Base-by-base conservation (phyloP, 1,284 basidiomycete genomes). In the Ceratobasidium sp. region DNA sequence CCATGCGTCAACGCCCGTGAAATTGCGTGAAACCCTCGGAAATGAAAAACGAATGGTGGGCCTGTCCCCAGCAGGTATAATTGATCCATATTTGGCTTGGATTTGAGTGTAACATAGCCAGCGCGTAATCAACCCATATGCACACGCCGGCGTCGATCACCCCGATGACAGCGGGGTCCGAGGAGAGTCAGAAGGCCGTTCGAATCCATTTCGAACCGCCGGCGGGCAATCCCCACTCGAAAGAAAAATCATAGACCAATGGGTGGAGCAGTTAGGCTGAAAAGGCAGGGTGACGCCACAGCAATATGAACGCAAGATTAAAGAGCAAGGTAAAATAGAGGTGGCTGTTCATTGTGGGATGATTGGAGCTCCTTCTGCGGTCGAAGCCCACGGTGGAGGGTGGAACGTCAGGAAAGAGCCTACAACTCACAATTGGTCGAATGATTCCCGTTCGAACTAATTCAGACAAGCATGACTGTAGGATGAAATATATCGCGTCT, bases 401-500 rank as follows among this genome's bases (percentile, higher is more conserved):
- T 28, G n/a, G 23, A 31, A 39, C 37, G 6, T 26, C 13, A 64
- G 5, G 15, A 28, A 42, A 64, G 28, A 26, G 26, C 15, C 39
- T 17, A 47, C 10, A 49, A 85, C 88, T 79, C 81, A 92, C 92
- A 20, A 88, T 81, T 28, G 86, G 81, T 49, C 86, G 84, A 47
- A 98, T 87, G 54, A 99, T 90, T 0, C 91, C 90, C 75, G 90
- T 92, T 31, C 85, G 83, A 80, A 95, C 88, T 69, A 99, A 90
- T 82, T 99, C 97, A 17, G 86, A 83, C 15, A 99, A 85, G 82
- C 94, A 97, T 3, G 90, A 91, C 10, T 91, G 87, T n/a, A 99
- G 85, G 78, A 99, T 99, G 84, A 95, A 94, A 84, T 98, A 99
- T 67, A 99, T 90, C 0, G 97, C 97, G 80, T 96, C 91, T 3